phyloP scores from a whole-genome alignment of 148 eudicot species.

The Vaccinium vitisidaea region DNA sequence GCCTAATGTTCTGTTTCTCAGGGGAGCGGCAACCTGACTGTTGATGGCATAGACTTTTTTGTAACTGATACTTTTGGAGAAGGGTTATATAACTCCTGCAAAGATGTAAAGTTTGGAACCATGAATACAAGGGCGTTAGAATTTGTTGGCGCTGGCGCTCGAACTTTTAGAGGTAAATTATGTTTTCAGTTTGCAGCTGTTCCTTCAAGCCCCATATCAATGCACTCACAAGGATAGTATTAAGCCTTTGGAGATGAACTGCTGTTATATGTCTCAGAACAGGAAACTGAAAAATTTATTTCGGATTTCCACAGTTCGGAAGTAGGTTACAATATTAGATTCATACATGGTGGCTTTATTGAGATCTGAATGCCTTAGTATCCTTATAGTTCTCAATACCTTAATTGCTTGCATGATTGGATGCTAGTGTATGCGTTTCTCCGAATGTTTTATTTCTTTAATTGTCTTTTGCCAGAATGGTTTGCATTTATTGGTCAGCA shows the following conservation, averaged over 20 bases:
- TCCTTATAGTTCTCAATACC: neutral
- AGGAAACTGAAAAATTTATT: neutral
- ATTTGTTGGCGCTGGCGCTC: conserved; percentile 69
- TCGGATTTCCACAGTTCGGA: neutral
- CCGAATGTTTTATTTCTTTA: neutral
- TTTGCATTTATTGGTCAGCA: conserved; percentile 63
- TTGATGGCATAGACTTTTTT: conserved; percentile 60
- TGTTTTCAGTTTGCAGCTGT: conserved; percentile 16
- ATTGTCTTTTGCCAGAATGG: conserved; percentile 47
- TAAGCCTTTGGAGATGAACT: neutral
- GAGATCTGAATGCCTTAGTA: conserved; percentile 2
- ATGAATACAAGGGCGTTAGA: conserved; percentile 76
- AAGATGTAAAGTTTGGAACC: conserved; percentile 70
- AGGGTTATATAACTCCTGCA: conserved; percentile 59
- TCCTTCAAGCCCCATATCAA: neutral
- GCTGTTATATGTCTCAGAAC: neutral
- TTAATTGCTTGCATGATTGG: neutral
- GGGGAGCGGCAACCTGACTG: conserved; percentile 53
- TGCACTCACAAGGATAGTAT: neutral
- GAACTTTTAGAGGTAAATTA: conserved; percentile 45
- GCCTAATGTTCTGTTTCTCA: conserved; percentile 21
- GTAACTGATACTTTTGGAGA: conserved; percentile 58
- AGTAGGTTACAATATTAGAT: neutral
- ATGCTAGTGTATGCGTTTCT: neutral
- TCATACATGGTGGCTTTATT: neutral